phyloP scores from a whole-genome alignment of 176 grass and related monocot species.

The Otatea glauca region DNA sequence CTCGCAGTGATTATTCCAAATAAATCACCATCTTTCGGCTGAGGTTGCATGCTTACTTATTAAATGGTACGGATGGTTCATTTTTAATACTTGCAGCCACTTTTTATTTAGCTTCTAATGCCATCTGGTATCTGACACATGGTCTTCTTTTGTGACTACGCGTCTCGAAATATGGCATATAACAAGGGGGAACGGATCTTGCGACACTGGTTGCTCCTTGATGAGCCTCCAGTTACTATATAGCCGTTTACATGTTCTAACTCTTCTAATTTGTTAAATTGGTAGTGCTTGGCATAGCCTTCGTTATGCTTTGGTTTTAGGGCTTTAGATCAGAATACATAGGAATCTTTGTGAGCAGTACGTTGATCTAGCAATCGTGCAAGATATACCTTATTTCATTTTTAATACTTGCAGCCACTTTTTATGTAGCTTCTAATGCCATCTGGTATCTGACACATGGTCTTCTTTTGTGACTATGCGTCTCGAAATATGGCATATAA shows the following conservation, averaged over 20 bases:
- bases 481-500: constrained; percentile 37
- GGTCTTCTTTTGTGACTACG: background rate
- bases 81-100: background rate
- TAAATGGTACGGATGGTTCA: background rate
- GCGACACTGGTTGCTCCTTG: constrained; percentile 9
- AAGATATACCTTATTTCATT: background rate
- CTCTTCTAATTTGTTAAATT: too few species aligned
- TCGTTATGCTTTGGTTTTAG: background rate
- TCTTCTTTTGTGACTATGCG: background rate
- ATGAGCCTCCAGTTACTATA: constrained; percentile 33
- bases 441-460: constrained; percentile 29
- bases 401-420: background rate
- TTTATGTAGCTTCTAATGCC: background rate
- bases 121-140: constrained; percentile 30
- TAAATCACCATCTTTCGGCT: constrained; percentile 38
- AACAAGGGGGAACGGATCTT: constrained; percentile 15
- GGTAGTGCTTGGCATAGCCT: background rate
- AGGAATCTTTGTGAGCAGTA: background rate
- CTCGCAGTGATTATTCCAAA: constrained; percentile 28
- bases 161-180: constrained; percentile 29
- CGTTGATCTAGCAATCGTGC: background rate
- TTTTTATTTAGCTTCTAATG: background rate
- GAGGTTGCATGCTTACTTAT: background rate
- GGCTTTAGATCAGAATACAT: background rate
- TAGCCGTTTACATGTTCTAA: background rate